phyloP scores from a whole-genome alignment of 2,329 filamentous ascomycete species.

The Fusarium marasasianum region DNA sequence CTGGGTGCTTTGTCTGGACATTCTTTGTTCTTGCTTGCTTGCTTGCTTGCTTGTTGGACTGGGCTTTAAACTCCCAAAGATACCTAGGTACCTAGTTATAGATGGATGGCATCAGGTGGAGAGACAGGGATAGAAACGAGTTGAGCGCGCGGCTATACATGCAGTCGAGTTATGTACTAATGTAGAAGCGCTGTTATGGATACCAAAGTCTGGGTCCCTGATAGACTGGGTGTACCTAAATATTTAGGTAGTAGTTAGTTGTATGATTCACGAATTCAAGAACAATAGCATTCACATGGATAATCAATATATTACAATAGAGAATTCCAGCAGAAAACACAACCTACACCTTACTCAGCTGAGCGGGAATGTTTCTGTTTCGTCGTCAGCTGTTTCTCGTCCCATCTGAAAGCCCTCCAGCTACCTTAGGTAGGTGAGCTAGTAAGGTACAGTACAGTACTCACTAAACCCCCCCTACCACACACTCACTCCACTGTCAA shows the following conservation, averaged over 20 bases:
- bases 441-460: no score
- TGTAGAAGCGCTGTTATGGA: constrained; percentile 9
- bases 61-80: not conserved
- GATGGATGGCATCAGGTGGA: constrained; percentile 1
- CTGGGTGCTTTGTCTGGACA: constrained; percentile 8
- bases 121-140: not conserved
- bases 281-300: not conserved
- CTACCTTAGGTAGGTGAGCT: no score
- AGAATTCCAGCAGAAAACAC: not conserved
- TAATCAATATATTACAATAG: not conserved
- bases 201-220: not conserved
- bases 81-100: not conserved
- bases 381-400: constrained; percentile 9
- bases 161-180: not conserved
- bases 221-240: not conserved
- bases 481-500: not conserved
- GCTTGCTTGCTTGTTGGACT: not conserved
- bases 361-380: constrained; percentile 12
- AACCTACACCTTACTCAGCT: not conserved
- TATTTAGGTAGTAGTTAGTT: not conserved
- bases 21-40: constrained; percentile 1
- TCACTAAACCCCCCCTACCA: not conserved
- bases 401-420: constrained; percentile 11
- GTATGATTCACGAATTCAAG: not conserved
- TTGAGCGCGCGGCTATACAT: constrained; percentile 17